Percentiles rank a stretch among this genome's conserved stretches.
phyloP scores from a whole-genome alignment of 441 rosid genomes.

The Gossypium gossypioides region DNA sequence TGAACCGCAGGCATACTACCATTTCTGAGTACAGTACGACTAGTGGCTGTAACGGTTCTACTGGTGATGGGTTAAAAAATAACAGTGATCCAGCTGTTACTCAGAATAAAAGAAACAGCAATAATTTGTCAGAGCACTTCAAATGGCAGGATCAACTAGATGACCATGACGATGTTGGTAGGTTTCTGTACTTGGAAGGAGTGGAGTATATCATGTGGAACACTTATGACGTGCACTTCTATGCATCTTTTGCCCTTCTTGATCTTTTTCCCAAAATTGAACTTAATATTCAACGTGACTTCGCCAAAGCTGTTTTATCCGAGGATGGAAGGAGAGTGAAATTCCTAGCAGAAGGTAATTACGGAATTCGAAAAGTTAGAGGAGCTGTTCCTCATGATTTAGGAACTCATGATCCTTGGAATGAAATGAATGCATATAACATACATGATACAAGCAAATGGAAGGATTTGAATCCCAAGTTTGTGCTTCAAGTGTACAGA shows the following conservation, averaged over 20 bases:
- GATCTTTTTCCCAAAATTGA: constrained; percentile 83
- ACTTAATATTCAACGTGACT: constrained; percentile 87
- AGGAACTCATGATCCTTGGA: constrained; percentile 96
- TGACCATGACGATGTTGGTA: constrained; percentile 64
- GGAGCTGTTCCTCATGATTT: constrained; percentile 98
- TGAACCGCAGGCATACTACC: constrained; percentile 13
- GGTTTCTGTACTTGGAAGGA: constrained; percentile 95
- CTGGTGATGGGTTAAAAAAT: constrained; percentile 18
- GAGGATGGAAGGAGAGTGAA: constrained; percentile 89
- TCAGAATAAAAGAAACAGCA: constrained; percentile 20
- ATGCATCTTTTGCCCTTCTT: constrained; percentile 93
- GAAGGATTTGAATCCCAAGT: constrained; percentile 92
- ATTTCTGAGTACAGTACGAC: constrained; percentile 20
- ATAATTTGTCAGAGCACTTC: constrained; percentile 15
- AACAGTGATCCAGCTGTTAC: constrained; percentile 16
- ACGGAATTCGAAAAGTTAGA: constrained; percentile 85
- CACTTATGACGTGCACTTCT: constrained; percentile 92
- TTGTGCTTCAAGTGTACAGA: constrained; percentile 91
- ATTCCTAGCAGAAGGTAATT: constrained; percentile 78
- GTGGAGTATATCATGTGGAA: constrained; percentile 95
- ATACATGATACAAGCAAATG: constrained; percentile 89
- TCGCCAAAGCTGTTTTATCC: constrained; percentile 82
- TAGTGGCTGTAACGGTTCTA: constrained; percentile 10
- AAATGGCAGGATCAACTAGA: constrained; percentile 22
- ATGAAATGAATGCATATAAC: constrained; percentile 96